phyloP scores from a whole-genome alignment of 108 stramenopile species.

The Cylindrotheca closterium region DNA sequence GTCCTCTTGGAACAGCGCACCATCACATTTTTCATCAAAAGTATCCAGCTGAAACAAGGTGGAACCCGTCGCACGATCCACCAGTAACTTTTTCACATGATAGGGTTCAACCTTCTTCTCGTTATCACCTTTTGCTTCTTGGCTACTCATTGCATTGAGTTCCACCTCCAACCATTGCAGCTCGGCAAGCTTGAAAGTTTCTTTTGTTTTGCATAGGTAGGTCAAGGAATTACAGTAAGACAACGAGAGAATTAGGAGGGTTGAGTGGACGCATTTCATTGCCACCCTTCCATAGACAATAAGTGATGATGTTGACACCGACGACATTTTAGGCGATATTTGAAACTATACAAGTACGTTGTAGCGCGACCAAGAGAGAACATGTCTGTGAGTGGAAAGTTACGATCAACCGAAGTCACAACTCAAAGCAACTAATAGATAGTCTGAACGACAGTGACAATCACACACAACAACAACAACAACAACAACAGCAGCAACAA shows the following conservation, averaged over 20 bases:
- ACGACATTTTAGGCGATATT: too few relatives aligned
- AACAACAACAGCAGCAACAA: too few relatives aligned
- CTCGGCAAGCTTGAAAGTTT: conserved; percentile 72
- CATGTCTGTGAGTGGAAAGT: too few relatives aligned
- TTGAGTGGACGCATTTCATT: neutral
- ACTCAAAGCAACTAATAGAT: too few relatives aligned
- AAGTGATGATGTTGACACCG: too few relatives aligned
- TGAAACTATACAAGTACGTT: too few relatives aligned
- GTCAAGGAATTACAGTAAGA: neutral
- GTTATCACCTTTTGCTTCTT: neutral
- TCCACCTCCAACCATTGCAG: conserved; percentile 54
- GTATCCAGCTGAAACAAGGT: conserved; percentile 32
- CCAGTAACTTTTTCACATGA: conserved; percentile 26
- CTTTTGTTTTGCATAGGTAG: conserved; percentile 54
- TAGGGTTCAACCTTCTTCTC: conserved; percentile 23
- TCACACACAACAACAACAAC: too few relatives aligned
- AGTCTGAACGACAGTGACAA: too few relatives aligned
- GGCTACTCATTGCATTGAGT: conserved; percentile 28
- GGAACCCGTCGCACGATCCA: conserved; percentile 45
- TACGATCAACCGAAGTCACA: too few relatives aligned
- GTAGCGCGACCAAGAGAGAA: too few relatives aligned
- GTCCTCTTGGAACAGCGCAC: neutral
- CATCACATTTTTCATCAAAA: conserved; percentile 18
- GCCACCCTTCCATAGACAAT: neutral
- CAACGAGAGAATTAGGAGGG: neutral